phyloP scores from a whole-genome alignment of 2,329 filamentous ascomycete genomes.

The Scytalidium lignicola region DNA sequence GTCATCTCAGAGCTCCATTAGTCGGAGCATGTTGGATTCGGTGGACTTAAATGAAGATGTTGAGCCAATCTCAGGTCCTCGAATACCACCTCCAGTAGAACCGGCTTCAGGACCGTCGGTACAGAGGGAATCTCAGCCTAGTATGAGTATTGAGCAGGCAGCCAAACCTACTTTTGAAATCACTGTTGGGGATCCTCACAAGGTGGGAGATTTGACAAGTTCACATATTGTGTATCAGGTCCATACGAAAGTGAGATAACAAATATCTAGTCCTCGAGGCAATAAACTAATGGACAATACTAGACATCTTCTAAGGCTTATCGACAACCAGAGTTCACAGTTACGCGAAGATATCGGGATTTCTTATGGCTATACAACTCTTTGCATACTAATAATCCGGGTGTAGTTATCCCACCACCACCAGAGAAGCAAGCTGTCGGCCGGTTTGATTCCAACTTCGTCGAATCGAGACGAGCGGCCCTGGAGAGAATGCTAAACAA shows the following conservation, averaged over 20 bases:
- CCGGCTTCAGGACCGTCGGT: slow-evolving; percentile 48
- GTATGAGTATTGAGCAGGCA: slow-evolving; percentile 87
- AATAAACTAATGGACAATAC: slow-evolving; percentile 11
- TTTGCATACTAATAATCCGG: slow-evolving; percentile 89
- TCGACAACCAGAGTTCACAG: slow-evolving; percentile 84
- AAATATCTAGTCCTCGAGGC: background rate
- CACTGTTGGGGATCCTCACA: slow-evolving; percentile 91
- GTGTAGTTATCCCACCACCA: slow-evolving; percentile 89
- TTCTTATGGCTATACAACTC: slow-evolving; percentile 98
- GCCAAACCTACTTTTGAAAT: slow-evolving; percentile 90
- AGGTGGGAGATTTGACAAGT: slow-evolving; percentile 93
- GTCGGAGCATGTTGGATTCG: slow-evolving; percentile 52
- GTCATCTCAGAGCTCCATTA: slow-evolving; percentile 43
- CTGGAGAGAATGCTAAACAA: slow-evolving; percentile 98
- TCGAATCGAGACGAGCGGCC: slow-evolving; percentile 85
- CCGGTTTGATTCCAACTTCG: slow-evolving; percentile 93
- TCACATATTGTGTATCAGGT: slow-evolving; percentile 98
- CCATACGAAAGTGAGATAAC: slow-evolving; percentile 68
- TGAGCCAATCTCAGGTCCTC: slow-evolving; percentile 44
- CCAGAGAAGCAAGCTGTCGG: slow-evolving; percentile 98
- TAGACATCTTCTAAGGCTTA: slow-evolving; percentile 96
- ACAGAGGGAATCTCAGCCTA: slow-evolving; percentile 58
- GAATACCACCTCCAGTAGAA: slow-evolving; percentile 62
- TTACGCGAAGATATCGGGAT: slow-evolving; percentile 90
- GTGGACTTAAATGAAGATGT: slow-evolving; percentile 68